Evolutionary conservation across 495 filamentous ascomycete species (phyloP).

Genomic region (Xylaria castorea): DNA sequence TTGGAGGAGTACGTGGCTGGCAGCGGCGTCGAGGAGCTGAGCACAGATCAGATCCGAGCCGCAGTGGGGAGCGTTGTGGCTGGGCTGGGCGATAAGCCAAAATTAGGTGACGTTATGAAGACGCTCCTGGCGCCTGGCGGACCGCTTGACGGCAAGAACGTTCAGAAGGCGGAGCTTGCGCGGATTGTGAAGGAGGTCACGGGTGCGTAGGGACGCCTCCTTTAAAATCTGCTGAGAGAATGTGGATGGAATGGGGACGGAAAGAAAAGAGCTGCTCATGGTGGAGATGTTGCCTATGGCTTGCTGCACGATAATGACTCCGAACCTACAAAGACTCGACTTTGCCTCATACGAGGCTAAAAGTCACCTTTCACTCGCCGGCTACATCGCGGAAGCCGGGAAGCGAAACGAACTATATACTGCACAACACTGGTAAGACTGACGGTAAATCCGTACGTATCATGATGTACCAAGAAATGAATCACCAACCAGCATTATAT

Average conservation of each 20-base stretch:
- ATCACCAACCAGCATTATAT: not conserved
- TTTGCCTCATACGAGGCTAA: not conserved
- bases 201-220: not conserved
- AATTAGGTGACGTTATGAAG: slow-evolving; percentile 48
- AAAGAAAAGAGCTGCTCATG: not conserved
- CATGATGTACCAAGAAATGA: not conserved
- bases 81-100: slow-evolving; percentile 35
- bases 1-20: slow-evolving; percentile 54
- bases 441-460: not conserved
- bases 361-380: not conserved
- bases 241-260: not conserved
- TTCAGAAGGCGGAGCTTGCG: slow-evolving; percentile 44
- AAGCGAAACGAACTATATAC: not conserved
- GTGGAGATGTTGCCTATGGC: not conserved
- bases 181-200: slow-evolving; percentile 43
- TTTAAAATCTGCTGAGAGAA: not conserved
- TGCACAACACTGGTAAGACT: slow-evolving; percentile 13
- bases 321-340: not conserved
- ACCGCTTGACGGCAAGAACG: slow-evolving; percentile 46
- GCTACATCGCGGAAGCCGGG: not conserved
- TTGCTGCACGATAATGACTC: not conserved
- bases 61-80: slow-evolving; percentile 48
- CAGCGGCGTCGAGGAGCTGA: slow-evolving; percentile 52
- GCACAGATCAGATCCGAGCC: slow-evolving; percentile 48
- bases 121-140: slow-evolving; percentile 43